These are phyloP conservation scores for Leersia perrieri DNA, from an alignment of 176 grass and related monocot genomes.

Conservation along the genomic window DNA sequence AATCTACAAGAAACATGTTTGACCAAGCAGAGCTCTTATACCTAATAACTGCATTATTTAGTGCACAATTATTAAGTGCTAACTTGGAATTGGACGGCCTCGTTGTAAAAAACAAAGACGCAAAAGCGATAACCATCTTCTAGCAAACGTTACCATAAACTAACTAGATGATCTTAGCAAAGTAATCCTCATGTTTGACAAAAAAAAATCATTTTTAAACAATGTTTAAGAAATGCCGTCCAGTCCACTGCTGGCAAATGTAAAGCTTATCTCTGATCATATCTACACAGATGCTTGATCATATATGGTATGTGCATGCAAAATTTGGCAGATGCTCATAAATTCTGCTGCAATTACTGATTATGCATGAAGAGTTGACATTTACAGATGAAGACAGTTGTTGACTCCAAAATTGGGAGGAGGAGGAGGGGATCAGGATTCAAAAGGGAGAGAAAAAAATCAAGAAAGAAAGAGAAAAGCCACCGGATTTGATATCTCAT, in stretches of 20 bases:
- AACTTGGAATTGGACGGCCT: constrained; percentile 2
- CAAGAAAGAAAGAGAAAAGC: neutral
- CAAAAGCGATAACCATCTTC: neutral
- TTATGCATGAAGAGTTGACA: constrained; percentile 4
- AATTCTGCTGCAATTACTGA: neutral
- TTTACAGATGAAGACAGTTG: constrained; percentile 32
- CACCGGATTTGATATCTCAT: neutral
- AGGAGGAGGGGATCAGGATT: neutral
- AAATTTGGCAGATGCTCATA: neutral
- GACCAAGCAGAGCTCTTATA: constrained; percentile 12
- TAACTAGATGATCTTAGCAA: neutral
- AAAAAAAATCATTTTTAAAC: neutral
- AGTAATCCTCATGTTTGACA: neutral
- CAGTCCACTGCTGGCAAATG: neutral
- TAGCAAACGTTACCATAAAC: neutral
- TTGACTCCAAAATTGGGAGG: constrained; percentile 21
- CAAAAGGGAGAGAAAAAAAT: neutral
- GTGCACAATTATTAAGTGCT: neutral
- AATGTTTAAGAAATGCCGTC: neutral
- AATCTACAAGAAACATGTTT: constrained; percentile 47
- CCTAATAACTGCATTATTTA: constrained; percentile 5
- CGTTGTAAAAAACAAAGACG: neutral
- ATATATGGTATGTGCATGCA: neutral
- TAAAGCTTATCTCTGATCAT: neutral
- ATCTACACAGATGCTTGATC: neutral